Evolutionary conservation across 208 protist species (phyloP).

Genomic region (Leishmania major): DNA sequence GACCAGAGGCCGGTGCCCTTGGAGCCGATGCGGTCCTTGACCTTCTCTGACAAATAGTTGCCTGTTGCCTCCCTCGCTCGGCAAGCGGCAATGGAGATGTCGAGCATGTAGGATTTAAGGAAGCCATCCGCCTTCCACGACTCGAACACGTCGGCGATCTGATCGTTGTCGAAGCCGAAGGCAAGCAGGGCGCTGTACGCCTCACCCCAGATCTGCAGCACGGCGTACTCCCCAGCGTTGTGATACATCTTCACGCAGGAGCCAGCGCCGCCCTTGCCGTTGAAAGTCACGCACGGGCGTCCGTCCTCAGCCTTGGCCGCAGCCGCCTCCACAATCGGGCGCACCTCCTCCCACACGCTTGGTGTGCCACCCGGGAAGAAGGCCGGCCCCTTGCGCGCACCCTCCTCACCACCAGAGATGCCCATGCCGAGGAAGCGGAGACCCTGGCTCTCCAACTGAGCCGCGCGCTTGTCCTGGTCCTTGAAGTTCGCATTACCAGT

Average conservation of each 20-base stretch:
- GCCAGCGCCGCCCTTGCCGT: constrained; percentile 96
- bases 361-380: constrained; percentile 98
- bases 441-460: constrained; percentile 82
- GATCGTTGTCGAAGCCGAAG: constrained; percentile 90
- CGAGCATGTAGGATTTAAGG: constrained; percentile 97
- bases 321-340: constrained; percentile 95
- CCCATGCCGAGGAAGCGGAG: constrained; percentile 96
- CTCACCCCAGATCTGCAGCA: constrained; percentile 98
- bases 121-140: constrained; percentile 95
- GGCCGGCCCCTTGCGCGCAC: constrained; percentile 97
- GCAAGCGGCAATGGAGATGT: constrained; percentile 97
- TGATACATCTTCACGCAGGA: constrained; percentile 99
- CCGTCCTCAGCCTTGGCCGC: constrained; percentile 95
- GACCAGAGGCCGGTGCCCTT: constrained; percentile 99
- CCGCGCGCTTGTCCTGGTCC: constrained; percentile 92
- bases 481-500: constrained; percentile 96
- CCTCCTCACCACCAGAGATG: constrained; percentile 99
- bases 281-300: constrained; percentile 94
- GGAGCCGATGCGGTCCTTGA: constrained; percentile 95
- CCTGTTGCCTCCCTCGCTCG: constrained; percentile 88
- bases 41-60: constrained; percentile 93
- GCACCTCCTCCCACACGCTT: constrained; percentile 93
- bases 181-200: constrained; percentile 94
- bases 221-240: constrained; percentile 99
- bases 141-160: constrained; percentile 92